Base-by-base conservation (phyloP, 164 flowering plant genomes). In the Magnolia officinalis region DNA sequence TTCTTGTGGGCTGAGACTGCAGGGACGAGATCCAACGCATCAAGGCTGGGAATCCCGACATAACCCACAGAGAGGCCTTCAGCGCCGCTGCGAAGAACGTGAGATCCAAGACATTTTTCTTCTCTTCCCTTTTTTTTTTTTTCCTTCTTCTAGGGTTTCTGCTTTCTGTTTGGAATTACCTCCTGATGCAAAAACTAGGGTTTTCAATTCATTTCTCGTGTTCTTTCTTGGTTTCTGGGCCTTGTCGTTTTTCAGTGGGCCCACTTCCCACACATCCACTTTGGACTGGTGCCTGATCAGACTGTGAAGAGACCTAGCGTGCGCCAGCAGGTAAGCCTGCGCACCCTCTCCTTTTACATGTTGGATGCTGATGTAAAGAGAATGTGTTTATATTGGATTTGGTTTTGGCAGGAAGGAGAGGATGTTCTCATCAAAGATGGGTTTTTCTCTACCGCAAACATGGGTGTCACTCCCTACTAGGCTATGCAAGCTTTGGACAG, bases 11-110 rank as follows among this genome's bases (percentile, higher is more conserved):
- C 45, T 37, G 45, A 37, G 45, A 37, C 45, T 84, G 82, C 82
- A 96, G 99, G 90, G 99, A 96, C 74, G 99, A 96, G 89, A 96
- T 96, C 91, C 99, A 94, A 89, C 92, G 98, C 50, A 96, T 94
- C 88, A 96, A 96, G 84, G 99, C 99, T 74, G 94, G 87, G 63
- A 96, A 96, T 78, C 98, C 98, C 29, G 97, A 92, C 83, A 96
- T 96, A 26, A 90, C 91, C 77, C 99, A 96, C 90, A 94, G 99
- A 76, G 97, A 96, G 78, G 99, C 99, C 74, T 96, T 96, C 81
- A 96, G 99, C 84, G 97, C 99, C 9, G 99, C 99, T 82, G 99
- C 99, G 37, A 96, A 96, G 82, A 96, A 96, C 79, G 99, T 96
- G 83, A 90, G 92, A 81, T 77, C 83, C 89, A 68, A 86, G 79